These are phyloP conservation scores for Syncephalastrum sp. DNA, from an alignment of 371 early-diverging fungal species.

Conservation along the genomic window DNA sequence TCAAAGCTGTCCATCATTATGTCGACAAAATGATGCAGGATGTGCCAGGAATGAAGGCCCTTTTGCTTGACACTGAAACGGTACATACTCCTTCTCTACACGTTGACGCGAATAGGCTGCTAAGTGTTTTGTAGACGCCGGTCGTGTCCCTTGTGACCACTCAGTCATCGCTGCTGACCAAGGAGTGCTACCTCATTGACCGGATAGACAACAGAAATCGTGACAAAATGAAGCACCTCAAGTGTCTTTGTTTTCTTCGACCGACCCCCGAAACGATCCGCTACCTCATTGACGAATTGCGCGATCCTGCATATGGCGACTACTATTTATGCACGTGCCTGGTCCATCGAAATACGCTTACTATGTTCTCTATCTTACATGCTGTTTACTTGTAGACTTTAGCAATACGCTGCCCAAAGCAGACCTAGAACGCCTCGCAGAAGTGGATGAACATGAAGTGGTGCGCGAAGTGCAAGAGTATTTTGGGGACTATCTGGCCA, in stretches of 20 bases:
- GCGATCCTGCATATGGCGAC: constrained; percentile 89
- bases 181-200: constrained; percentile 94
- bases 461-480: constrained; percentile 95
- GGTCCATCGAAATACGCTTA: not conserved
- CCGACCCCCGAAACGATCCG: constrained; percentile 85
- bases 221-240: constrained; percentile 92
- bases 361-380: no score
- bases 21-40: constrained; percentile 88
- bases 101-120: not conserved
- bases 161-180: constrained; percentile 84
- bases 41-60: constrained; percentile 94
- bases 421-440: constrained; percentile 89
- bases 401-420: constrained; percentile 88
- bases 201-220: constrained; percentile 80
- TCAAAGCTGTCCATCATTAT: constrained; percentile 84
- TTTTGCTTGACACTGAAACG: constrained; percentile 91
- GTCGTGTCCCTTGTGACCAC: constrained; percentile 90
- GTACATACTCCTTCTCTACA: constrained; percentile 42
- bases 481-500: constrained; percentile 89
- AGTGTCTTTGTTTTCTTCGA: constrained; percentile 89
- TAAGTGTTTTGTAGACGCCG: constrained; percentile 64
- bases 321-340: constrained; percentile 85
- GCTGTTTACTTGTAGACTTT: constrained; percentile 58
- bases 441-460: constrained; percentile 91
- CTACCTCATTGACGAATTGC: constrained; percentile 83